Conservation (phyloP, 257 asterid genomes). For the Plantago major region DNA sequence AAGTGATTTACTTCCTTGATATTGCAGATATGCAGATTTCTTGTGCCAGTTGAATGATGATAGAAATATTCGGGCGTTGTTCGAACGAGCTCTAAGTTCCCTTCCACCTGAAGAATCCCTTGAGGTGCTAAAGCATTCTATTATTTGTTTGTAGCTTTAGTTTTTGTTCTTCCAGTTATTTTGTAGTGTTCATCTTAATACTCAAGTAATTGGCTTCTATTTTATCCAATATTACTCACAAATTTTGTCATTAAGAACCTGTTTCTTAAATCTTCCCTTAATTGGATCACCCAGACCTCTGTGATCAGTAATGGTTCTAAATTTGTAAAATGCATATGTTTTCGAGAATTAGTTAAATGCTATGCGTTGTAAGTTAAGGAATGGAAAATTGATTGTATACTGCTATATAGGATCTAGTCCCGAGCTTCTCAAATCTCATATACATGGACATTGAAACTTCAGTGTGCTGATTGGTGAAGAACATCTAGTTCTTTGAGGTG, state of each 20-base stretch:
- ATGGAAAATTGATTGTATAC: neutral
- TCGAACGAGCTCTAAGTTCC: conserved; percentile 91
- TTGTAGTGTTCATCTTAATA: neutral
- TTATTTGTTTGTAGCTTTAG: conserved; percentile 6
- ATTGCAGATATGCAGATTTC: conserved; percentile 93
- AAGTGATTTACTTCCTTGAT: conserved; percentile 6
- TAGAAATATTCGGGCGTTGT: conserved; percentile 90
- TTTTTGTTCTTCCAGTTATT: conserved; percentile 1
- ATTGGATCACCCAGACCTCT: neutral
- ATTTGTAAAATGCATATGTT: neutral
- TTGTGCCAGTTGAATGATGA: conserved; percentile 90
- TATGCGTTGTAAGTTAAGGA: neutral
- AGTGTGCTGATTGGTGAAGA: too few relatives aligned
- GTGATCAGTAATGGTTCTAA: neutral
- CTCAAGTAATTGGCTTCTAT: neutral
- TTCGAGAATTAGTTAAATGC: neutral
- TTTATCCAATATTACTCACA: neutral
- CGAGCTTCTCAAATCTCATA: neutral
- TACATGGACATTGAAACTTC: neutral
- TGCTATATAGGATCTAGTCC: neutral
- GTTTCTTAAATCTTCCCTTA: neutral
- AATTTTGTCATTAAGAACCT: neutral
- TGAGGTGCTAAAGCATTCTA: conserved; percentile 51
- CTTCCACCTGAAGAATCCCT: conserved; percentile 91
- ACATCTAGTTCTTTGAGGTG: too few relatives aligned